Evolutionary conservation across 306 rosid genomes (phyloP), one percentile per base, ranked within the genome.

Genomic region (Trifolium dubium): DNA sequence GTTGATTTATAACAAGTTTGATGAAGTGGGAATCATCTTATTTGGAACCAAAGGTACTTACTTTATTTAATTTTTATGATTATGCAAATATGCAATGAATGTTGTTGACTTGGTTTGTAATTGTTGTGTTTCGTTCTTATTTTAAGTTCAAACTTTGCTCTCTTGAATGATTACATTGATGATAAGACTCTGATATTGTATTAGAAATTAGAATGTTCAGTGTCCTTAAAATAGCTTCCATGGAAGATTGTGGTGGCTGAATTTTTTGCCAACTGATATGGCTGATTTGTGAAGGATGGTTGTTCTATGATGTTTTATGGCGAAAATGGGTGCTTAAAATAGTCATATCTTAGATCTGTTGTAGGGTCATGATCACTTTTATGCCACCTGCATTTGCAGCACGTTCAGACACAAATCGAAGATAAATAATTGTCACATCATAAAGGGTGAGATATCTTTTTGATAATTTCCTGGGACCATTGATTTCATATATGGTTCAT

Each of bases 21-120:
- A 93, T 82, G 86, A 86, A 84, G 92, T 89, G 50, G 98, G 96
- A 46, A 62, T 89, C 50, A 71, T 93, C 78, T 82, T 93, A 78
- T 91, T 93, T 67, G 98, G 98, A 56, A 76, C 97, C 8, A 66
- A 85, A 91, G 93, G 98, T 93, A 72, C 65, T 29, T 74, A 44
- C 78, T n/a, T n/a, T n/a, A n/a, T 65, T 34, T 55, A 49, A 65
- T 65, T 35, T 46, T 30, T 67, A 19, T 63, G 4, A 32, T 37
- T 19, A 44, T 30, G 40, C 11, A 62, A 50, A 51, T n/a, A 30
- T 50, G 53, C 19, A 39, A 5, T 18, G 43, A 41, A 49, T 10
- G 54, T n/a, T 59, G 71, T 37, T 75, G 64, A 29, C 31, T 40
- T 23, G 72, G 64, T 51, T 58, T 19, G 68, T 70, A 29, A 47